Conservation (phyloP, 2,329 filamentous ascomycete genomes). For the Talaromyces rugulosus region DNA sequence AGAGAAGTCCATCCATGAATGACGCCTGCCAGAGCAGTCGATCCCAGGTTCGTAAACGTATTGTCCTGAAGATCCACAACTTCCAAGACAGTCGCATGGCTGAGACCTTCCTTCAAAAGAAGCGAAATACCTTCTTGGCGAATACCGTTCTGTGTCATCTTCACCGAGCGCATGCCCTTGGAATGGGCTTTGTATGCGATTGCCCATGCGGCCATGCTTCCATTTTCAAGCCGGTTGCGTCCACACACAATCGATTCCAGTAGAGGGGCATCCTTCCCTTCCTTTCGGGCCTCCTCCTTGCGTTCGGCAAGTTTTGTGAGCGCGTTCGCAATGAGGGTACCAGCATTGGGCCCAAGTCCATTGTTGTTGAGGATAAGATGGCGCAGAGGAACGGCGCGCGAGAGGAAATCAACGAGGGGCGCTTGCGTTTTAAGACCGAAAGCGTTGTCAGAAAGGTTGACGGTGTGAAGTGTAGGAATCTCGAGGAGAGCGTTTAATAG, state of each 20-base stretch:
- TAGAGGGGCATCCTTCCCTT: slow-evolving; percentile 68
- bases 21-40: slow-evolving; percentile 71
- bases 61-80: slow-evolving; percentile 94
- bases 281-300: slow-evolving; percentile 66
- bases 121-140: slow-evolving; percentile 85
- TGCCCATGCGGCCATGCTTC: slow-evolving; percentile 94
- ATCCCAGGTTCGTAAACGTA: slow-evolving; percentile 82
- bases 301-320: slow-evolving; percentile 76
- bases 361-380: slow-evolving; percentile 98
- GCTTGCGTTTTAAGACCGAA: slow-evolving; percentile 95
- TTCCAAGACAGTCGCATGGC: slow-evolving; percentile 63
- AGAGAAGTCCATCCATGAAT: slow-evolving; percentile 70
- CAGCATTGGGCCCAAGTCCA: slow-evolving; percentile 86
- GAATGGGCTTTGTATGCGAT: slow-evolving; percentile 76
- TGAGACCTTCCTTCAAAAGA: slow-evolving; percentile 74
- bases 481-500: slow-evolving; percentile 83
- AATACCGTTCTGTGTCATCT: slow-evolving; percentile 99
- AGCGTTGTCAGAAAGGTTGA: slow-evolving; percentile 97
- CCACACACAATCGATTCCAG: slow-evolving; percentile 97
- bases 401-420: slow-evolving; percentile 86
- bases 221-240: slow-evolving; percentile 91
- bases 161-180: slow-evolving; percentile 74
- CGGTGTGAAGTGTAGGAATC: slow-evolving; percentile 78
- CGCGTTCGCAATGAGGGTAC: slow-evolving; percentile 82
- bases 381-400: slow-evolving; percentile 80